phyloP scores from a whole-genome alignment of 2,329 filamentous ascomycete genomes.

The Paraphoma chrysanthemicola region DNA sequence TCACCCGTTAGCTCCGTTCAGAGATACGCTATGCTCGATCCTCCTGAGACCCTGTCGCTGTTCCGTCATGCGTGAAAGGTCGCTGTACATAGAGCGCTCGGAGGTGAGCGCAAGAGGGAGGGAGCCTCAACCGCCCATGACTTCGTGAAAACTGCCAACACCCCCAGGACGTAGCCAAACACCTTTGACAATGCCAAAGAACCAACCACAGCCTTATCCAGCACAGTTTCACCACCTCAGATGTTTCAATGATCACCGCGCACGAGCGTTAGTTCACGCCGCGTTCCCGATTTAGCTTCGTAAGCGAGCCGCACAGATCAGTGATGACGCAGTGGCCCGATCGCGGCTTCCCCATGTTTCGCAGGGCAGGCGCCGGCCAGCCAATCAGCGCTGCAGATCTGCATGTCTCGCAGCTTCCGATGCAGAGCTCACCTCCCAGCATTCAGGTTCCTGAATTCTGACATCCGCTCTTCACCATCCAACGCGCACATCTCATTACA shows the following conservation, averaged over 20 bases:
- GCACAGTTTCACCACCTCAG: too few species aligned
- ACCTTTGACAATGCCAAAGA: too few species aligned
- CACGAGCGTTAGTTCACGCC: conserved; percentile 1
- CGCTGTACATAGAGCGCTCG: too few species aligned
- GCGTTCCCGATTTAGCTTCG: conserved; percentile 2
- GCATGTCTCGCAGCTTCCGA: conserved; percentile 40
- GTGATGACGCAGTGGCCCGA: conserved; percentile 38
- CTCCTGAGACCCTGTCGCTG: too few species aligned
- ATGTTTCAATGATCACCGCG: background rate
- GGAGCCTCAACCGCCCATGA: too few species aligned
- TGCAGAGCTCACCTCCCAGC: conserved; percentile 32
- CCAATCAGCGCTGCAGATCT: conserved; percentile 36
- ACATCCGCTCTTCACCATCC: conserved; percentile 28
- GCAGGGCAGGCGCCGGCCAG: conserved; percentile 5
- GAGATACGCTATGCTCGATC: too few species aligned
- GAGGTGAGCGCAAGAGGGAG: too few species aligned
- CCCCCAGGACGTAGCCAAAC: too few species aligned
- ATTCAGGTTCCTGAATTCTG: conserved; percentile 19
- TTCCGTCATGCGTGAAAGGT: too few species aligned
- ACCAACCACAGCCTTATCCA: too few species aligned
- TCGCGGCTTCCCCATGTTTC: conserved; percentile 32
- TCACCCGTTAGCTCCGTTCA: too few species aligned
- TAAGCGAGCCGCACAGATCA: conserved; percentile 30
- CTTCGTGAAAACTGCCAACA: too few species aligned
- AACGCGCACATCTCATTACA: conserved; percentile 23